Evolutionary conservation across 202 grass and related monocot genomes (phyloP).

Genomic region (Brachypodium distachyon): DNA sequence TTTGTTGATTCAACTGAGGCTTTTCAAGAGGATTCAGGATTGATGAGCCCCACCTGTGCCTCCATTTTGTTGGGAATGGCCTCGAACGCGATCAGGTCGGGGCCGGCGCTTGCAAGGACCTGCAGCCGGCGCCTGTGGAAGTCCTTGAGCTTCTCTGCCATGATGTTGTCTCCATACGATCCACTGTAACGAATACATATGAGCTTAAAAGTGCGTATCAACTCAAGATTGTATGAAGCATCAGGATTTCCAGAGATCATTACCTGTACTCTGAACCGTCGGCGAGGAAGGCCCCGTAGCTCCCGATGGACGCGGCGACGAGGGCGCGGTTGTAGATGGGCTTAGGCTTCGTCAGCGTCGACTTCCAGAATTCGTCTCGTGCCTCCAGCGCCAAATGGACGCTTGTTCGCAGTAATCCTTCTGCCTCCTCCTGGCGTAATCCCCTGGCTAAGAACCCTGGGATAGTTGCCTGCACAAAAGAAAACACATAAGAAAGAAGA

Average conservation of each 20-base stretch:
- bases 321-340: slow-evolving; percentile 51
- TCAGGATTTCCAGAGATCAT: background rate
- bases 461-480: slow-evolving; percentile 57
- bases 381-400: slow-evolving; percentile 54
- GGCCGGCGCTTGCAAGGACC: slow-evolving; percentile 44
- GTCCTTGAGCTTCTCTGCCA: slow-evolving; percentile 60
- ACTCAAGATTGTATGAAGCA: background rate
- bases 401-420: slow-evolving; percentile 51
- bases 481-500: background rate
- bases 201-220: background rate
- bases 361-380: slow-evolving; percentile 63
- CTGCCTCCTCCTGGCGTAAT: slow-evolving; percentile 42
- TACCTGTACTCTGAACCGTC: slow-evolving; percentile 92
- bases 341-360: slow-evolving; percentile 26
- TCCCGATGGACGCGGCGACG: slow-evolving; percentile 65
- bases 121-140: slow-evolving; percentile 75
- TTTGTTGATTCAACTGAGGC: background rate
- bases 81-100: slow-evolving; percentile 76
- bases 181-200: slow-evolving; percentile 28
- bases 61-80: slow-evolving; percentile 80
- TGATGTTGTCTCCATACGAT: slow-evolving; percentile 41
- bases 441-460: slow-evolving; percentile 71
- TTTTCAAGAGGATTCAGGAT: too few relatives aligned
- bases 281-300: slow-evolving; percentile 77
- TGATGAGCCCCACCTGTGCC: slow-evolving; percentile 36